Evolutionary conservation across 2,329 filamentous ascomycete genomes (phyloP), one percentile per base, ranked within the genome.

Genomic region (Penicillium janthinellum): DNA sequence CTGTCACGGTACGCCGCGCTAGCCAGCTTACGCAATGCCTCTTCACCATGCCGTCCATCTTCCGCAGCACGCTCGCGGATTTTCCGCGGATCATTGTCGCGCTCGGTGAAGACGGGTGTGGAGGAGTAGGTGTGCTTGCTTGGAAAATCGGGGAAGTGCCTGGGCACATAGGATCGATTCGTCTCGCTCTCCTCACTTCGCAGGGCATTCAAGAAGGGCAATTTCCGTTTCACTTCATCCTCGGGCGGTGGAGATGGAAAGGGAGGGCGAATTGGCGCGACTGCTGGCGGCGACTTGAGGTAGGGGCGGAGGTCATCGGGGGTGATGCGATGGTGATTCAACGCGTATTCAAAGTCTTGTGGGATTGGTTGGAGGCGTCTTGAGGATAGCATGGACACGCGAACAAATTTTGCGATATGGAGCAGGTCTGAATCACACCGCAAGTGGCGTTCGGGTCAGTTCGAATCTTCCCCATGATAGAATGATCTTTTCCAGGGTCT

Each of bases 31-130:
- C 87, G 78, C 63, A 90, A 73, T 20, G 86, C 86, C 67, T 88
- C 84, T 71, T 89, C 87, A 7, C 86, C 87, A 60, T 87, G 73
- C 48, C 88, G 82, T 14, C 86, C 86, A 70, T 90, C 87, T 67
- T 88, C 82, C 3, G 86, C 88, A 4, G 86, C 86, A 58, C 82
- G 81, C 69, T 89, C 87, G 39, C 86, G 76, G 49, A 88, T 84
- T 63, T 80, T 82, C 39, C 85, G 78, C 2, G 85, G 82, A 64
- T 89, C 86, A 37, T 78, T 82, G 63, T 88, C 85, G 60, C 86
- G 81, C 41, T 82, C 73, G 1, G 83, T 82, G 62, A 82, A 87
- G 4, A 88, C 83, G 0, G 84, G 78, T 1, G 86, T 88, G 28
- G 82, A 75, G 64, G 82, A 83, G 76, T 86, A 90, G 0, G 87